These are phyloP conservation scores for Backusella morwellensis DNA, from an alignment of 192 early-diverging fungal genomes.

Conservation along the genomic window DNA sequence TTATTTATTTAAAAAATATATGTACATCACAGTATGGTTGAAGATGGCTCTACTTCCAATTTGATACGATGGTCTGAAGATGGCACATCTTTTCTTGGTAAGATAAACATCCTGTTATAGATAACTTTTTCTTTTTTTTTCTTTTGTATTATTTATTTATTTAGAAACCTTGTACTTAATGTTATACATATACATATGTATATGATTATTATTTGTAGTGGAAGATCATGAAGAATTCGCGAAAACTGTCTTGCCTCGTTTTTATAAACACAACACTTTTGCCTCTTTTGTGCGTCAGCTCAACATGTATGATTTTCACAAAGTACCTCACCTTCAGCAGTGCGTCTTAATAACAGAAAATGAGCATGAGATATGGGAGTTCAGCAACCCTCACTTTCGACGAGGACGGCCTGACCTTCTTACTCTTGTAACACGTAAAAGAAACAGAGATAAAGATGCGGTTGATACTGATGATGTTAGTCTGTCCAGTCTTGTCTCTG, in stretches of 20 bases:
- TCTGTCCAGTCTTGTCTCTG: constrained; percentile 56
- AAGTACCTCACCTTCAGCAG: constrained; percentile 91
- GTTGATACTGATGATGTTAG: constrained; percentile 41
- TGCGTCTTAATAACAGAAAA: constrained; percentile 79
- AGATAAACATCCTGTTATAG: not conserved
- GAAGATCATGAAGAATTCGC: constrained; percentile 76
- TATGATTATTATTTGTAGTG: constrained; percentile 32
- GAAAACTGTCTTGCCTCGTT: constrained; percentile 77
- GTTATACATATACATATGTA: not conserved
- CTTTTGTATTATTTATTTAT: not conserved
- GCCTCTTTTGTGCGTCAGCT: constrained; percentile 91
- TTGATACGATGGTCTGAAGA: constrained; percentile 89
- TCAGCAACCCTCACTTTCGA: constrained; percentile 88
- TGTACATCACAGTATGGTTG: constrained; percentile 75
- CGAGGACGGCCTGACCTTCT: constrained; percentile 87
- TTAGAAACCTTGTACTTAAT: not conserved
- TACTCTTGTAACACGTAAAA: constrained; percentile 81
- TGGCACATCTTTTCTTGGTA: constrained; percentile 82
- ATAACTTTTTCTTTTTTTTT: not conserved
- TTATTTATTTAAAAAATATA: constrained; percentile 5
- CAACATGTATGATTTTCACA: constrained; percentile 98
- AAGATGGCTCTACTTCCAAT: constrained; percentile 73
- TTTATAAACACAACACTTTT: constrained; percentile 94
- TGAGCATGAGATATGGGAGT: constrained; percentile 87
- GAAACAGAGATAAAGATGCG: constrained; percentile 41